Evolutionary conservation across 768 basidiomycete genomes (phyloP).

Genomic region (Kwoniella mangroviensis): DNA sequence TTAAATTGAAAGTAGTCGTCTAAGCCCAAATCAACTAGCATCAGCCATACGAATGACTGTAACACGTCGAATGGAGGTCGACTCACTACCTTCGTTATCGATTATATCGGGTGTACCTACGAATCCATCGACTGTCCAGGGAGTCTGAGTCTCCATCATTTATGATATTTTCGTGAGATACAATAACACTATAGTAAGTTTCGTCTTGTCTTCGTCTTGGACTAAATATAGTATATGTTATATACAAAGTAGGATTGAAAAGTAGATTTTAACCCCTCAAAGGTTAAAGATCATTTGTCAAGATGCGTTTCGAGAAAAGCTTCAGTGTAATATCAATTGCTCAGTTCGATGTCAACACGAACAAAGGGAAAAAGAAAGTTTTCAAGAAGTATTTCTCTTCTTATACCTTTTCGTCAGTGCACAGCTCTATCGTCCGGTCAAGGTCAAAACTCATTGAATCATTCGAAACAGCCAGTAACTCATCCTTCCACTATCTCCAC

Average conservation of each 20-base stretch:
- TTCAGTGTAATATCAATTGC: neutral
- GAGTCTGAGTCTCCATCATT: slow-evolving; percentile 15
- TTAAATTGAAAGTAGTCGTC: slow-evolving; percentile 42
- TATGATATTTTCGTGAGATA: neutral
- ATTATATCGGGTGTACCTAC: slow-evolving; percentile 15
- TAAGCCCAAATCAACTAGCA: neutral
- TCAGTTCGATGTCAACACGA: neutral
- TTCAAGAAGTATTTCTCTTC: neutral
- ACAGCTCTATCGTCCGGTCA: neutral
- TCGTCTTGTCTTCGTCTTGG: neutral
- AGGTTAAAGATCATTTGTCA: too few relatives aligned
- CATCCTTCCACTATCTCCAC: neutral
- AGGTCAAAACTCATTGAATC: neutral
- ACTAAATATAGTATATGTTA: neutral
- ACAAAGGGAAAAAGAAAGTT: neutral
- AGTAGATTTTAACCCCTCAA: too few relatives aligned
- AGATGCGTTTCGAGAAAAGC: too few relatives aligned
- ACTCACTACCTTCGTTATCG: slow-evolving; percentile 16
- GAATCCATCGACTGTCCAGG: slow-evolving; percentile 18
- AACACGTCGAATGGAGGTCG: neutral
- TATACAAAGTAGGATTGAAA: neutral
- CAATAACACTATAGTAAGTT: too few relatives aligned
- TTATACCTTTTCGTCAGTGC: neutral
- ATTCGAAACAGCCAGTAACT: too few relatives aligned
- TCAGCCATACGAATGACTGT: neutral